These are phyloP conservation scores for Gonium pectorale DNA, from an alignment of 139 green algal species.

Conservation along the genomic window DNA sequence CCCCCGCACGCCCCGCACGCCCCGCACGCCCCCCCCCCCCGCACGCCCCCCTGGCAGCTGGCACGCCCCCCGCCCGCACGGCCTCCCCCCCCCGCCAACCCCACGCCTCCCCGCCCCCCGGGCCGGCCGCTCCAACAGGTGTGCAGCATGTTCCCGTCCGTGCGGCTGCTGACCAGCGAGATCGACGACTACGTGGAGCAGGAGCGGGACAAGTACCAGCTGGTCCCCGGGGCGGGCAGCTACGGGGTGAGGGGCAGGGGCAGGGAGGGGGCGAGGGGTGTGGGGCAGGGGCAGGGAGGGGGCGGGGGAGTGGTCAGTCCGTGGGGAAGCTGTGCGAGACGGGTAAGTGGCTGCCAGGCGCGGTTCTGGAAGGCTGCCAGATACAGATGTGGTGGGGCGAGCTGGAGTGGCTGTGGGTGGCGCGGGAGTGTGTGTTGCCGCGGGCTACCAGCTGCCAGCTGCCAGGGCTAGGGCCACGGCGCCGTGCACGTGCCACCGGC, in stretches of 20 bases:
- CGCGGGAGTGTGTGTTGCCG: too few relatives aligned
- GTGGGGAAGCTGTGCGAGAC: neutral
- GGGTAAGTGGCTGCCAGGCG: too few relatives aligned
- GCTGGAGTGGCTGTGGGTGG: too few relatives aligned
- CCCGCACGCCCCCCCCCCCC: neutral
- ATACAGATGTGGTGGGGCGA: neutral
- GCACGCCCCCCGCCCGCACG: too few relatives aligned
- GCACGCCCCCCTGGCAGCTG: neutral
- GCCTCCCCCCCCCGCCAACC: too few relatives aligned
- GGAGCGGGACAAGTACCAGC: constrained; percentile 64
- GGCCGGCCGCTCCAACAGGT: neutral
- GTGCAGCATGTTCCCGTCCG: constrained; percentile 65
- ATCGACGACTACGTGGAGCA: constrained; percentile 88
- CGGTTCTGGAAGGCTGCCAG: neutral
- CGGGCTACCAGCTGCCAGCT: too few relatives aligned
- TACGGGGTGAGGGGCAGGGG: constrained; percentile 15
- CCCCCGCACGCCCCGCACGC: neutral
- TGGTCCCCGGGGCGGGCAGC: constrained; percentile 79
- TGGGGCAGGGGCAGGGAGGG: neutral
- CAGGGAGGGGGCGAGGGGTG: neutral
- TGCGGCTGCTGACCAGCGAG: constrained; percentile 92
- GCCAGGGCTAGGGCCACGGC: too few relatives aligned
- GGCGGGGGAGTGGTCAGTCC: too few relatives aligned
- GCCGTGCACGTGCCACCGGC: too few relatives aligned
- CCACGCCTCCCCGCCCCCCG: neutral